phyloP scores from a whole-genome alignment of 106 monocot species.

The Allium fistulosum region DNA sequence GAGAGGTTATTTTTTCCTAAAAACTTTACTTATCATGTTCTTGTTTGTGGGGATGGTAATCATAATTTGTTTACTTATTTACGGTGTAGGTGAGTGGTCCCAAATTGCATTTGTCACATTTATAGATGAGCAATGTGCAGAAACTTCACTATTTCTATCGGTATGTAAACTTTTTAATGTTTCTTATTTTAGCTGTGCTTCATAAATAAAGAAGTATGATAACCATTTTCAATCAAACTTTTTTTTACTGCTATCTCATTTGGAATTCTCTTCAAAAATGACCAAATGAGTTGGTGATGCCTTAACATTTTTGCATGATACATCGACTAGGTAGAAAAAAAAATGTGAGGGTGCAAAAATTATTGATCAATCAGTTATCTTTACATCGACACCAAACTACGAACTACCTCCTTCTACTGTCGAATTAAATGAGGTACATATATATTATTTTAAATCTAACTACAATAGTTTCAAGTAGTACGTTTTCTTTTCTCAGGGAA shows the following conservation, averaged over 20 bases:
- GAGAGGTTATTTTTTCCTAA: conserved; percentile 6
- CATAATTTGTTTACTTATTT: conserved; percentile 6
- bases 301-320: no score
- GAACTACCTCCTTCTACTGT: conserved; percentile 20
- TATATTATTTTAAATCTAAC: no score
- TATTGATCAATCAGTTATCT: conserved; percentile 56
- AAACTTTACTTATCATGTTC: not conserved
- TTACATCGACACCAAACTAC: conserved; percentile 41
- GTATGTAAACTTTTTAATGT: conserved; percentile 1
- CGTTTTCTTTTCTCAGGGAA: no score
- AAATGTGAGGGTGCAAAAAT: conserved; percentile 57
- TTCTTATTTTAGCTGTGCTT: no score
- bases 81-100: conserved; percentile 34
- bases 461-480: no score
- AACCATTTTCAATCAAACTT: no score
- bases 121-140: conserved; percentile 37
- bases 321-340: no score
- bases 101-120: conserved; percentile 32
- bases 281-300: no score
- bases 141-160: conserved; percentile 30
- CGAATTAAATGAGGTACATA: no score
- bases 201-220: no score
- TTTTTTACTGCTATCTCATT: no score
- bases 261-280: no score
- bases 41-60: not conserved